Conservation (phyloP, 2,329 filamentous ascomycete genomes). For the Chaetomiaceae sp. region DNA sequence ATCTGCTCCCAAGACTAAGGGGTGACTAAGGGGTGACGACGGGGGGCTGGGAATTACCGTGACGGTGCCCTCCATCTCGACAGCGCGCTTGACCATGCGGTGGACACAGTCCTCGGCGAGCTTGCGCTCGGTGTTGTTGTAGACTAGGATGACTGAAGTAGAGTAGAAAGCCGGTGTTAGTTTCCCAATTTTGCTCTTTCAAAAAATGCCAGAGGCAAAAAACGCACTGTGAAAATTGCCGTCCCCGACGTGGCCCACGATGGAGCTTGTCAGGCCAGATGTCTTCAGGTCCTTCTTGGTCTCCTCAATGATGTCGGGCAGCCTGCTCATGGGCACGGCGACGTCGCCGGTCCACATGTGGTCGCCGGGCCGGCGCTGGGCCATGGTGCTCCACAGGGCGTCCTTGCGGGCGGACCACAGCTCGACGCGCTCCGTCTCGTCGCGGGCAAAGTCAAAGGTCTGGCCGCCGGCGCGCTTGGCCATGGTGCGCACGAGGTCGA, state of each 20-base stretch:
- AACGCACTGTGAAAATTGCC: constrained; percentile 56
- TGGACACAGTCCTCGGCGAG: constrained; percentile 69
- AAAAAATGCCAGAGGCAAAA: not conserved
- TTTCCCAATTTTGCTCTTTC: not conserved
- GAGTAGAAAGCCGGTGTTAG: not conserved
- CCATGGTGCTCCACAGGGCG: constrained; percentile 75
- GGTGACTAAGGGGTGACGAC: not conserved
- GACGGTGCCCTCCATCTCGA: constrained; percentile 80
- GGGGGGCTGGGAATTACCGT: constrained; percentile 45
- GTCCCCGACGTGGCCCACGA: constrained; percentile 68
- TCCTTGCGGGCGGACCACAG: constrained; percentile 83
- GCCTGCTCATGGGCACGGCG: constrained; percentile 70
- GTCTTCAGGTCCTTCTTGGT: constrained; percentile 67
- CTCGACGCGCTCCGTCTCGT: constrained; percentile 64
- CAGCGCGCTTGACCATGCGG: constrained; percentile 78
- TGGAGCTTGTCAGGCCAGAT: constrained; percentile 67
- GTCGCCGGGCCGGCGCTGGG: constrained; percentile 59
- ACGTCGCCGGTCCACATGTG: constrained; percentile 84
- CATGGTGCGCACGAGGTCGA: constrained; percentile 60
- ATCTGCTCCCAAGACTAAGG: not conserved
- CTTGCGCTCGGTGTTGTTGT: constrained; percentile 61
- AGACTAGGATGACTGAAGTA: constrained; percentile 47
- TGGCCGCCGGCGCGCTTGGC: constrained; percentile 58
- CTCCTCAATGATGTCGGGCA: constrained; percentile 73
- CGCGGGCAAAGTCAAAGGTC: constrained; percentile 73